phyloP scores from a whole-genome alignment of 345 rosid genomes.

The Hirschfeldia incana region DNA sequence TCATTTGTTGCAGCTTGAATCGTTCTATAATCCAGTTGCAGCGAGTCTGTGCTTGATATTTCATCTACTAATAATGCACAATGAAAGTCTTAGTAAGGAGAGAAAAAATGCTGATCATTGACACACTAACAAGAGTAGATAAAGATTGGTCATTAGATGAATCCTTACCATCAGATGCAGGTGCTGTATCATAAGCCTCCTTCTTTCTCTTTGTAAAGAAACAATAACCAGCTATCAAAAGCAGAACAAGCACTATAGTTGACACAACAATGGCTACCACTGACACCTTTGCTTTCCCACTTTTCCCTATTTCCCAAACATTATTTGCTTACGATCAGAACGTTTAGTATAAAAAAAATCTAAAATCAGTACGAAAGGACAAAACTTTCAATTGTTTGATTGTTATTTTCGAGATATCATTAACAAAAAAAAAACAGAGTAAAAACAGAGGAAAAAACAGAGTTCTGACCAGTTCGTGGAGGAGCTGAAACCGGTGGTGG shows the following conservation, averaged over 20 bases:
- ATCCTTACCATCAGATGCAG: slow-evolving; percentile 40
- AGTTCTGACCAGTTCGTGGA: slow-evolving; percentile 28
- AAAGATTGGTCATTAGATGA: not conserved
- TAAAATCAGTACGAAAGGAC: not conserved
- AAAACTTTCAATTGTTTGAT: not conserved
- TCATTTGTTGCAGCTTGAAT: slow-evolving; percentile 52
- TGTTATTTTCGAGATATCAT: not conserved
- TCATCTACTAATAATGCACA: slow-evolving; percentile 40
- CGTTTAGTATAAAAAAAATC: not conserved
- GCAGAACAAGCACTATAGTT: slow-evolving; percentile 21
- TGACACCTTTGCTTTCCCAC: slow-evolving; percentile 13
- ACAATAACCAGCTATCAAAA: slow-evolving; percentile 35
- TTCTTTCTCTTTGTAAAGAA: not conserved
- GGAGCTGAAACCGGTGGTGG: not conserved
- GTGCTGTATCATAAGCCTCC: not conserved
- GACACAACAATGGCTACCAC: slow-evolving; percentile 44
- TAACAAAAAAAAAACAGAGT: not conserved
- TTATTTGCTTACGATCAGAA: not conserved
- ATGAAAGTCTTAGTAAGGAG: not conserved
- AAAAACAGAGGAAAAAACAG: not conserved
- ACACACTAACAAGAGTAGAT: not conserved
- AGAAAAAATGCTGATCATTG: not conserved
- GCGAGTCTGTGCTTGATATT: slow-evolving; percentile 40
- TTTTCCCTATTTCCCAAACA: slow-evolving; percentile 35
- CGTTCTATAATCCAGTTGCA: slow-evolving; percentile 44